These are phyloP conservation scores for Dactylellina leptospora DNA, from an alignment of 2,329 filamentous ascomycete species.

Conservation along the genomic window DNA sequence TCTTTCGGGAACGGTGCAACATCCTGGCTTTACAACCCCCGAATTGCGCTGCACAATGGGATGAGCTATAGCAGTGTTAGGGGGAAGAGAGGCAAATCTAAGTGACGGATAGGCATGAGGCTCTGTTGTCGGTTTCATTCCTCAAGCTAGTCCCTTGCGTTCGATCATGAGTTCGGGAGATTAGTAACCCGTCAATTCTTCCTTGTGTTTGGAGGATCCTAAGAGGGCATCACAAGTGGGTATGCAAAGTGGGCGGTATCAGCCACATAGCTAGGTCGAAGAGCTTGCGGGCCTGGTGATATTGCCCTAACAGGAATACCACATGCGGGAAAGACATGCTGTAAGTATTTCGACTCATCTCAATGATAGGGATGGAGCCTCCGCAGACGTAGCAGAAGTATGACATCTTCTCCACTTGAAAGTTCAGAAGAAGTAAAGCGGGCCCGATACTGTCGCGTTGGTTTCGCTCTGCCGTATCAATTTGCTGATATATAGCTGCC, in stretches of 20 bases:
- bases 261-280: conserved; percentile 30
- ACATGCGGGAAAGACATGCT: background rate
- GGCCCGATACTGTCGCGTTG: conserved; percentile 51
- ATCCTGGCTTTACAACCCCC: conserved; percentile 12
- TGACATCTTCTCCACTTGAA: conserved; percentile 29
- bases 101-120: conserved; percentile 32
- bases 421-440: conserved; percentile 47
- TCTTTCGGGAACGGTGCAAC: conserved; percentile 18
- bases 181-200: conserved; percentile 8
- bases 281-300: conserved; percentile 4
- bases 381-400: conserved; percentile 26
- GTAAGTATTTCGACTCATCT: conserved; percentile 33
- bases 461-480: background rate
- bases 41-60: conserved; percentile 27
- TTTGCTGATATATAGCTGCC: conserved; percentile 12
- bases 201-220: conserved; percentile 27
- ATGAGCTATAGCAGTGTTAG: background rate
- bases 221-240: background rate
- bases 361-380: conserved; percentile 36
- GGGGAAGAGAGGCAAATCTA: background rate
- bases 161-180: conserved; percentile 26
- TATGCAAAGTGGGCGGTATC: too few relatives aligned
- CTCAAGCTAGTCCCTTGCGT: background rate
- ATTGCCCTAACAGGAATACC: background rate
- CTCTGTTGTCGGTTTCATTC: conserved; percentile 32